Evolutionary conservation across 345 rosid species (phyloP), one percentile per base, ranked within the genome.

Genomic region (Syzygium grande): DNA sequence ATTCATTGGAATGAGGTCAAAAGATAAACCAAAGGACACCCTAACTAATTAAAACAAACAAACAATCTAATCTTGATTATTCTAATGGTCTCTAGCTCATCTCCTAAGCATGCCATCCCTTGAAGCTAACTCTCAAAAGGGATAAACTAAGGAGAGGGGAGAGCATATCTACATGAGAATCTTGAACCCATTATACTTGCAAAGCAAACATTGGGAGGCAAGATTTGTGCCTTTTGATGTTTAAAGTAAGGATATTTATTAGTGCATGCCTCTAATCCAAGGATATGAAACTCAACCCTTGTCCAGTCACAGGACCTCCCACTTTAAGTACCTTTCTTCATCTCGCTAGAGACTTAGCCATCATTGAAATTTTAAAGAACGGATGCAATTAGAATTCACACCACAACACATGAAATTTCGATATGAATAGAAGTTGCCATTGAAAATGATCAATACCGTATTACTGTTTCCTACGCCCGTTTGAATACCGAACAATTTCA

Each of bases 401-500:
- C 0, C 46, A 17, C 0, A 1, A 8, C 12, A 30, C 4, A 15
- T 34, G 22, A 9, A 17, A 68, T 19, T 17, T 34, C 46, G 17
- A 34, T 17, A 34, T 34, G 5, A 0, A 68, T 34, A 16, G 23
- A 17, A 1, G 1, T 30, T 5, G 23, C 0, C 3, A 9, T 68
- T 30, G 1, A 19, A 68, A 68, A 34, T 17, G 12, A 6, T 0
- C 1, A 0, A 0, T 2, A 68, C 0, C 46, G 34, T 68, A 17
- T 68, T 34, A 68, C 23, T 34, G 19, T 68, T 34, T 30, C 23
- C 46, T 8, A 34, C 0, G 1, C 79, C 46, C 0, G 0, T 34
- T 68, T 68, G 79, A 17, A 10, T 34, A 9, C 1, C 23, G 25
- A 68, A 34, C 13, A 34, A 5, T 34, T 68, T 30, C 79, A 34